Percentiles rank a stretch among this genome's conserved stretches.
These are phyloP conservation scores for Lentinula aciculospora DNA, from an alignment of 768 basidiomycete species.

Conservation along the genomic window DNA sequence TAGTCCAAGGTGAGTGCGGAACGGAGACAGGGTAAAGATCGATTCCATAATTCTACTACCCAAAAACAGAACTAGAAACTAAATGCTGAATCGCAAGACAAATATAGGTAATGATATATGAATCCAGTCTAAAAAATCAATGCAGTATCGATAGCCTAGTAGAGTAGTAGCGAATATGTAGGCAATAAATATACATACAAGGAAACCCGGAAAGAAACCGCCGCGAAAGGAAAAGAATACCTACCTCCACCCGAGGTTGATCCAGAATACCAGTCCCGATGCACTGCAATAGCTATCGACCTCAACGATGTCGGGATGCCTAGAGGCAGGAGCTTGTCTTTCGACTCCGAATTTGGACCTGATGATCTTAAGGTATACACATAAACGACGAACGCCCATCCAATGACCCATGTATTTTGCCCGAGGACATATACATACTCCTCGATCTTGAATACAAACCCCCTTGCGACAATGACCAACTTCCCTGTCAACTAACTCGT, in stretches of 20 bases:
- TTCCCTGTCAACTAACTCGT: no score
- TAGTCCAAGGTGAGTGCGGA: neutral
- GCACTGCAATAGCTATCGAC: neutral
- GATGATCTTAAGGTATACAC: neutral
- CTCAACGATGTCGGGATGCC: neutral
- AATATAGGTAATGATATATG: neutral
- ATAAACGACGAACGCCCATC: no score
- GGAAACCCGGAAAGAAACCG: neutral
- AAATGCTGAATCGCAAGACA: neutral
- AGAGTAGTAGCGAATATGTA: neutral
- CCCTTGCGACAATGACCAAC: no score
- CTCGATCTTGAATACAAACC: no score
- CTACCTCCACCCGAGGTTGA: neutral
- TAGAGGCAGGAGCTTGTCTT: neutral
- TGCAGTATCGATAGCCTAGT: neutral
- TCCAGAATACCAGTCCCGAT: neutral
- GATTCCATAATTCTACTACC: neutral
- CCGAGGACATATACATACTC: no score
- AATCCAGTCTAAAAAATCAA: neutral
- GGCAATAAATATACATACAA: neutral
- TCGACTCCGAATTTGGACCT: neutral
- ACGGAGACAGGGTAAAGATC: neutral
- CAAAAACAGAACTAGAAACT: neutral
- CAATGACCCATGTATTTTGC: no score
- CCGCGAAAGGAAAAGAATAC: neutral